Base-by-base conservation (phyloP, 169 alveolate genomes). In the Condylostoma magnum region DNA sequence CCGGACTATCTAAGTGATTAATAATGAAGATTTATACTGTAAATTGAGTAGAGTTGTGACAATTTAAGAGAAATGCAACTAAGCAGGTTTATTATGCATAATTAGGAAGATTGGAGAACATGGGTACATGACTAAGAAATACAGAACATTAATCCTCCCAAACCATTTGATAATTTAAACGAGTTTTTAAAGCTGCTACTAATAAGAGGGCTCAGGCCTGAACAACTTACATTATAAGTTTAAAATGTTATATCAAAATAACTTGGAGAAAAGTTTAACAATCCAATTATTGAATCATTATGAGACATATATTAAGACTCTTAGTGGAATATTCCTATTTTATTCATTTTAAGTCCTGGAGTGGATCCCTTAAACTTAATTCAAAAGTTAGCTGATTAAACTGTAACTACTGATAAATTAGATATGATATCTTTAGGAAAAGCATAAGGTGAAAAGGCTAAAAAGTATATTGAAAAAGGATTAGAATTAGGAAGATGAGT, bases 341-440 rank as follows among this genome's bases (percentile, higher is more conserved):
- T 92, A n/a, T 92, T 88, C 68, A 89, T 94, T 38, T 83, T 94
- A 57, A 82, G 96, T 28, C 79, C 92, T 30, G 99, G 98, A 2
- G 97, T 97, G 31, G 98, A 96, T 73, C 99, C 99, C 2, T 89
- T 93, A 57, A 74, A 86, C 0, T 83, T 82, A 48, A 83, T 96
- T 31, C 53, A 87, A 15, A 90, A 93, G 70, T 90, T 94, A 44
- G 95, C 93, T 43, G 68, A 71, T 34, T 91, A 86, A 41, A 73
- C 80, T 60, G 83, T 84, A 46, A 15, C n/a, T 22, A n/a, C 25
- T 2, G 73, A 89, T 10, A 89, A 91, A 81, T 77, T 67, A 33
- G 90, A 85, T 57, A 65, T 82, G 31, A 90, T 89, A 27, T 89
- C 95, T 44, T 80, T 89, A n/a, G 97, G 97, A 67, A 85, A 93